A percentile compares a stretch with the other conserved stretches of the same genome.
Evolutionary conservation across 176 grass and related monocot species (phyloP).

Genomic region (Urochloa ruziziensis): DNA sequence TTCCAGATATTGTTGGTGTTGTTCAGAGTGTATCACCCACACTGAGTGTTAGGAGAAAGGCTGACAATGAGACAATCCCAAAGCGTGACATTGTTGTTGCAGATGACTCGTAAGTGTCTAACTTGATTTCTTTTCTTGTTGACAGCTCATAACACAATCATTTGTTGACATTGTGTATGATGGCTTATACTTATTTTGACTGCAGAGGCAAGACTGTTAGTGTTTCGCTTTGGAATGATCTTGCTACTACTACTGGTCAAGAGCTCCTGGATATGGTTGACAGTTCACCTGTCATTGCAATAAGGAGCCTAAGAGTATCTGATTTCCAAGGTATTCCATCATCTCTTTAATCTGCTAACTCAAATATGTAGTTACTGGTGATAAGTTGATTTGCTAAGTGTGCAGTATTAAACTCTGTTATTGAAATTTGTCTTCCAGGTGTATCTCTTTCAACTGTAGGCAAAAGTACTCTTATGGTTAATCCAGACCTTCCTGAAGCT

Average conservation of each 20-base stretch:
- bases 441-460: slow-evolving; percentile 81
- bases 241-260: slow-evolving; percentile 81
- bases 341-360: not conserved
- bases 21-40: slow-evolving; percentile 83
- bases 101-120: slow-evolving; percentile 85
- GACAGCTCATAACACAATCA: not conserved
- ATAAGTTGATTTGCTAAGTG: not conserved
- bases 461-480: slow-evolving; percentile 67
- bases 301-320: slow-evolving; percentile 84
- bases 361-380: not conserved
- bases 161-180: not conserved
- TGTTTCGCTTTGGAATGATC: slow-evolving; percentile 92
- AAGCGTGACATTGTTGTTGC: slow-evolving; percentile 90
- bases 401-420: not conserved
- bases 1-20: slow-evolving; percentile 75
- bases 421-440: slow-evolving; percentile 39
- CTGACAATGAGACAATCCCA: slow-evolving; percentile 67
- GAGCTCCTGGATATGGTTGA: slow-evolving; percentile 84
- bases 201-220: slow-evolving; percentile 81
- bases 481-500: slow-evolving; percentile 74
- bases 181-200: slow-evolving; percentile 15
- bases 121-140: not conserved
- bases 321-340: slow-evolving; percentile 73
- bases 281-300: slow-evolving; percentile 61
- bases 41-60: slow-evolving; percentile 81